Percentiles rank a stretch among this genome's conserved stretches.
Conservation (phyloP, 768 basidiomycete species). For the Rickenella mellea region DNA sequence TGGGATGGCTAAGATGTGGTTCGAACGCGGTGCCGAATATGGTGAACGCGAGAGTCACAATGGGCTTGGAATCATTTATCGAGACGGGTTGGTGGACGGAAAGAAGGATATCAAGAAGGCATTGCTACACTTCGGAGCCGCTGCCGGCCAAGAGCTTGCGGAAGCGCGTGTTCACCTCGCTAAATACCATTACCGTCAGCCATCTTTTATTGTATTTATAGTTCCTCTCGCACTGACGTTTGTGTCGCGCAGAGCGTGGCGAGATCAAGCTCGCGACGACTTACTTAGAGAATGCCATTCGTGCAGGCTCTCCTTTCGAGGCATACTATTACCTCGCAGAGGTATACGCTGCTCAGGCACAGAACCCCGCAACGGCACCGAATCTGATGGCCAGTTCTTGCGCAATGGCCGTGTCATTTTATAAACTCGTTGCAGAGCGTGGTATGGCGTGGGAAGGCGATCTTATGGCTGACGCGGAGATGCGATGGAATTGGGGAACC, state of each 20-base stretch:
- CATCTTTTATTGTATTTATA: slow-evolving; percentile 2
- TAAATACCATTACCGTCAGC: slow-evolving; percentile 61
- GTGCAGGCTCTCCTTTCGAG: slow-evolving; percentile 86
- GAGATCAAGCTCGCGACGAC: slow-evolving; percentile 58
- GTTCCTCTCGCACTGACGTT: slow-evolving; percentile 4
- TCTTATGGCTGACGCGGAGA: slow-evolving; percentile 71
- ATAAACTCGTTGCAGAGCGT: slow-evolving; percentile 86
- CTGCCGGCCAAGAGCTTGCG: slow-evolving; percentile 80
- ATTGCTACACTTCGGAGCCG: slow-evolving; percentile 56
- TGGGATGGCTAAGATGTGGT: slow-evolving; percentile 83
- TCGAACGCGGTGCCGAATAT: slow-evolving; percentile 72
- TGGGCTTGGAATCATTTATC: slow-evolving; percentile 82
- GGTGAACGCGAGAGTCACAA: slow-evolving; percentile 87
- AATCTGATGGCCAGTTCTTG: slow-evolving; percentile 65
- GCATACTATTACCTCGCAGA: slow-evolving; percentile 90
- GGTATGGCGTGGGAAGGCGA: slow-evolving; percentile 81
- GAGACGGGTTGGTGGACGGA: slow-evolving; percentile 75
- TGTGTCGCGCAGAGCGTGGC: slow-evolving; percentile 43
- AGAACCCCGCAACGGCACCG: slow-evolving; percentile 29
- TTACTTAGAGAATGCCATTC: slow-evolving; percentile 78
- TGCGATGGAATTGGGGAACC: slow-evolving; percentile 58
- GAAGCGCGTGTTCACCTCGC: slow-evolving; percentile 91
- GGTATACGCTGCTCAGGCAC: slow-evolving; percentile 58
- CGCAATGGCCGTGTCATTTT: slow-evolving; percentile 84
- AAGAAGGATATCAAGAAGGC: slow-evolving; percentile 59